Conservation (phyloP, 2,329 filamentous ascomycete genomes). For the Drechmeria coniospora region DNA sequence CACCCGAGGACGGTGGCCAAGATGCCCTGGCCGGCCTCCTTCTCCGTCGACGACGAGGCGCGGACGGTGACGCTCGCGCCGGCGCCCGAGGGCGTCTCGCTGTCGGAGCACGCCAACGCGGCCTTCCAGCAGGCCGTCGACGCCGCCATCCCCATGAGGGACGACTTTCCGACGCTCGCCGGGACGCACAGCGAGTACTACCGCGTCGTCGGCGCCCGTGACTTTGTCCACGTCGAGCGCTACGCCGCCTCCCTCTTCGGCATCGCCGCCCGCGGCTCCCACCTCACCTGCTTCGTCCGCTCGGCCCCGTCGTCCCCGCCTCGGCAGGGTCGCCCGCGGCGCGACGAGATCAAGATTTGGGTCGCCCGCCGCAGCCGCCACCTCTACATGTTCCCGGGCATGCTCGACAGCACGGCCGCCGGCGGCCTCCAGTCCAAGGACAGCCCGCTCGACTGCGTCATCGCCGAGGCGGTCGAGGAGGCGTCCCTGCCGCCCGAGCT, state of each 20-base stretch:
- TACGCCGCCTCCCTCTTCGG: slow-evolving; percentile 50
- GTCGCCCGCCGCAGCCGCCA: slow-evolving; percentile 48
- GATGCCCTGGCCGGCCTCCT: slow-evolving; percentile 30
- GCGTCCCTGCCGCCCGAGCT: slow-evolving; percentile 27
- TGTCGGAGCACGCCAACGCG: slow-evolving; percentile 17
- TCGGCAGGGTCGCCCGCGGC: no score
- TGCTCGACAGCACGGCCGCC: slow-evolving; percentile 69
- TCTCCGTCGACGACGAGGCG: slow-evolving; percentile 18
- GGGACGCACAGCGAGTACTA: slow-evolving; percentile 27
- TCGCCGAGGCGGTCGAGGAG: slow-evolving; percentile 61
- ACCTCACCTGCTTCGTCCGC: slow-evolving; percentile 48
- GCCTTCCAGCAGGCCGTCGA: slow-evolving; percentile 25
- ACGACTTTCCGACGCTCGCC: slow-evolving; percentile 23
- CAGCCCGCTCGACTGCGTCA: slow-evolving; percentile 48
- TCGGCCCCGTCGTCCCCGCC: no score
- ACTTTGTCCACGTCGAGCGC: slow-evolving; percentile 37
- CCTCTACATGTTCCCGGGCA: slow-evolving; percentile 58
- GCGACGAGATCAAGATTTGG: slow-evolving; percentile 51
- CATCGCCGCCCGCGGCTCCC: slow-evolving; percentile 47
- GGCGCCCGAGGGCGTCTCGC: slow-evolving; percentile 9
- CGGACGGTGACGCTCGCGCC: slow-evolving; percentile 17
- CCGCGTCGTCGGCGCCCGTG: slow-evolving; percentile 21
- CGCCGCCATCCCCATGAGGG: slow-evolving; percentile 16
- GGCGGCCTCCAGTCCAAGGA: slow-evolving; percentile 59
- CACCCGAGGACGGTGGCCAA: slow-evolving; percentile 26